Conservation (phyloP, 1,284 basidiomycete species). For the Malassezia nana region DNA sequence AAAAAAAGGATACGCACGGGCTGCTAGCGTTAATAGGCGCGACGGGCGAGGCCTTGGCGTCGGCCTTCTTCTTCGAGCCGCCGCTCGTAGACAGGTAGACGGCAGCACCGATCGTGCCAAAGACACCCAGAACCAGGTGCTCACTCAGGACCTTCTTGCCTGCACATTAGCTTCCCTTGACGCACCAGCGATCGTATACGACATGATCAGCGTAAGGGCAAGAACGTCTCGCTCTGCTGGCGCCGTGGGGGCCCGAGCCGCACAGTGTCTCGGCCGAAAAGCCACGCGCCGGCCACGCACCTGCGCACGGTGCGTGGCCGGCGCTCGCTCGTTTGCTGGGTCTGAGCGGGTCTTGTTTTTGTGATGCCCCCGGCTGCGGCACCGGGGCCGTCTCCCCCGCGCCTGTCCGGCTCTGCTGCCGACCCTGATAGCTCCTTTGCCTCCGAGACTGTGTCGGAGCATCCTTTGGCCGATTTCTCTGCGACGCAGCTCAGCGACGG, state of each 20-base stretch:
- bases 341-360: background rate
- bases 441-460: background rate
- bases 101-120: conserved; percentile 29
- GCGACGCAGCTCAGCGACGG: background rate
- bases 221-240: background rate
- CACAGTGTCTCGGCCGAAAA: conserved; percentile 1
- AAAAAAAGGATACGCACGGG: background rate
- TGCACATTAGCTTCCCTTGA: conserved; percentile 6
- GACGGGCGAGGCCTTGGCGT: conserved; percentile 16
- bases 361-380: background rate
- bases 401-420: too few relatives aligned
- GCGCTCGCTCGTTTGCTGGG: background rate
- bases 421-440: background rate
- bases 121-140: conserved; percentile 37
- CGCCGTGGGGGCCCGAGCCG: background rate
- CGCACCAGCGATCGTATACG: conserved; percentile 43
- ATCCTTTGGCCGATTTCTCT: background rate
- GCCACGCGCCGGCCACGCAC: background rate
- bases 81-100: conserved; percentile 19
- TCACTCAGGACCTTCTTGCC: conserved; percentile 42
- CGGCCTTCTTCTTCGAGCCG: conserved; percentile 19
- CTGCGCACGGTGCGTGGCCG: background rate
- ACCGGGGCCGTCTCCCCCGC: background rate
- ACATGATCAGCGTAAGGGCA: conserved; percentile 19
- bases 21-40: conserved; percentile 6